Evolutionary conservation across 768 basidiomycete species (phyloP), one percentile per base, ranked within the genome.

Genomic region (Serpula lacrymans): DNA sequence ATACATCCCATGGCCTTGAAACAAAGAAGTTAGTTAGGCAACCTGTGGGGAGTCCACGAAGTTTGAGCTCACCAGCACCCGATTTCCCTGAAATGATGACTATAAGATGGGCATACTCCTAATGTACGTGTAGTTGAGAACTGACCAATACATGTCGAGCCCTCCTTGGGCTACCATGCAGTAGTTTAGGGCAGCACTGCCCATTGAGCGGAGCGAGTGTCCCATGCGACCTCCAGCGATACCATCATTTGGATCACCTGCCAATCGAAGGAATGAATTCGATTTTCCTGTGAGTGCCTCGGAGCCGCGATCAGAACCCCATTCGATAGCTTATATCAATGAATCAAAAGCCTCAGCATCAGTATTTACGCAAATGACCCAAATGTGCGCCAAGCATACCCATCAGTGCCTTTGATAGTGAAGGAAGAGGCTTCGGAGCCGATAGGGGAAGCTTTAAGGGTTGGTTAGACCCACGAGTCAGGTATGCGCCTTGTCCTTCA

Each of bases 81-180:
- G 46, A 93, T 84, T 60, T 91, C 88, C 84, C 85, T 86, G 45
- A 25, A 25, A 28, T 29, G 26, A 39, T 7, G 6, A 26, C n/a
- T n/a, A n/a, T 37, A 18, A 23, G 17, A 18, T 22, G 14, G 14
- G n/a, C n/a, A n/a, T n/a, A n/a, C n/a, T n/a, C n/a, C n/a, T n/a
- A n/a, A n/a, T n/a, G n/a, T n/a, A n/a, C n/a, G n/a, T n/a, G n/a
- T n/a, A n/a, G n/a, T n/a, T n/a, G 41, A 43, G 37, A 20, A 60
- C 75, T 46, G 48, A 88, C 91, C 90, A 93, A 52, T 91, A 95
- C 45, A 93, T 57, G 53, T 96, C 93, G 37, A 93, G 58, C 11
- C 82, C 82, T 20, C 95, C 95, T 57, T 90, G 84, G 3, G 95
- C 94, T 6, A 95, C 90, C 62, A 88, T 70, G 3, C 78, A 76